phyloP scores from a whole-genome alignment of 345 rosid genomes.

The Melaleuca quinquenervia region DNA sequence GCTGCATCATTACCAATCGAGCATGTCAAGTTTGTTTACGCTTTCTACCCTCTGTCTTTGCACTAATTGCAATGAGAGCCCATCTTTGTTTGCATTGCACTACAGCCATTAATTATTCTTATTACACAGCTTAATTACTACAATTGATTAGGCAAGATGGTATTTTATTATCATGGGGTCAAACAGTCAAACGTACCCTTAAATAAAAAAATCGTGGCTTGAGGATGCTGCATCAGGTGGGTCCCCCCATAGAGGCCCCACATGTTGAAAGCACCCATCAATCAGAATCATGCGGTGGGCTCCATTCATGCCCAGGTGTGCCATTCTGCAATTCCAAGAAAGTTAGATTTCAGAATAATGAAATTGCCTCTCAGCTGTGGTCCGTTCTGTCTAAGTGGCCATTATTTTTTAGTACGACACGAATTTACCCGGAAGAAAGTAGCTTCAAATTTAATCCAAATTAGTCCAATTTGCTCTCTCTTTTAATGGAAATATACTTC shows the following conservation, averaged over 20 bases:
- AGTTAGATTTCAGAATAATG: neutral
- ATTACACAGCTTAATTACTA: neutral
- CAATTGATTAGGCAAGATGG: neutral
- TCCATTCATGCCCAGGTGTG: neutral
- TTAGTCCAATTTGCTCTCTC: neutral
- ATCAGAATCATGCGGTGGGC: neutral
- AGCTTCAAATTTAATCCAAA: neutral
- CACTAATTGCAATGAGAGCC: neutral
- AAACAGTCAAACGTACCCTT: slow-evolving; percentile 5
- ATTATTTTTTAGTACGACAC: neutral
- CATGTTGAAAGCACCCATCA: neutral
- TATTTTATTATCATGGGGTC: neutral
- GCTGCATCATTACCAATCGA: neutral
- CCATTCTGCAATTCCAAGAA: neutral
- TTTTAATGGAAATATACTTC: neutral
- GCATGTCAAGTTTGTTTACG: neutral
- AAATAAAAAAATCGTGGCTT: neutral
- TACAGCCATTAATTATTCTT: neutral
- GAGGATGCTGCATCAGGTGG: neutral
- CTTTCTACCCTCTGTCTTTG: neutral
- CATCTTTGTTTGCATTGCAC: neutral
- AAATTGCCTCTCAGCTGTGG: neutral
- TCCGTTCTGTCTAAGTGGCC: neutral
- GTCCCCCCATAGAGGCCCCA: neutral
- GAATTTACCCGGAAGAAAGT: neutral